These are phyloP conservation scores for Backusella sp. DNA, from an alignment of 192 early-diverging fungal genomes.

Conservation along the genomic window DNA sequence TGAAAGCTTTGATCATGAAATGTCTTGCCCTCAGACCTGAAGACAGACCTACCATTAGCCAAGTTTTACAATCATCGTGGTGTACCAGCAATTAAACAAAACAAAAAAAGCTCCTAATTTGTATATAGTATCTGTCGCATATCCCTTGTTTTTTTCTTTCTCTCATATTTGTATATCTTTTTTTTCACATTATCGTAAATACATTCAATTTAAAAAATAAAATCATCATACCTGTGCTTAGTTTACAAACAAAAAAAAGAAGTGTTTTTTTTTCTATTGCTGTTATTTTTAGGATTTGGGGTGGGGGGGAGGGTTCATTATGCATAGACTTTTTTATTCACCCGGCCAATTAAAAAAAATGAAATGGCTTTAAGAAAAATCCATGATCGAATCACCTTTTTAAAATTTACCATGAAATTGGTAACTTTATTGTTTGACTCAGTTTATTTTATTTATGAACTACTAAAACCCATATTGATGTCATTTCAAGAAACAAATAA, in stretches of 20 bases:
- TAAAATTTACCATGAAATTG: background rate
- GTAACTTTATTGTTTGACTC: background rate
- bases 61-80: constrained; percentile 37
- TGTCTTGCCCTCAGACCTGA: constrained; percentile 47
- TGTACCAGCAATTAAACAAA: constrained; percentile 1
- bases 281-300: background rate
- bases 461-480: background rate
- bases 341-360: background rate
- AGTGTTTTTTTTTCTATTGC: background rate
- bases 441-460: background rate
- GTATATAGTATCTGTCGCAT: constrained; percentile 3
- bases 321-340: background rate
- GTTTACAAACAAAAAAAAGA: background rate
- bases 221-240: background rate
- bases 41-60: constrained; percentile 39
- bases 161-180: background rate
- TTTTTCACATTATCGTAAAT: background rate
- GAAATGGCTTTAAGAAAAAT: background rate
- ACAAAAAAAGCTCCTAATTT: background rate
- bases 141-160: background rate
- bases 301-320: background rate
- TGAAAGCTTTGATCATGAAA: constrained; percentile 38
- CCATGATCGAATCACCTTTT: background rate
- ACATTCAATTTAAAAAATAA: background rate
- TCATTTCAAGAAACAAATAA: background rate